phyloP scores from a whole-genome alignment of 208 protist genomes.

The Trypanosoma theileri region DNA sequence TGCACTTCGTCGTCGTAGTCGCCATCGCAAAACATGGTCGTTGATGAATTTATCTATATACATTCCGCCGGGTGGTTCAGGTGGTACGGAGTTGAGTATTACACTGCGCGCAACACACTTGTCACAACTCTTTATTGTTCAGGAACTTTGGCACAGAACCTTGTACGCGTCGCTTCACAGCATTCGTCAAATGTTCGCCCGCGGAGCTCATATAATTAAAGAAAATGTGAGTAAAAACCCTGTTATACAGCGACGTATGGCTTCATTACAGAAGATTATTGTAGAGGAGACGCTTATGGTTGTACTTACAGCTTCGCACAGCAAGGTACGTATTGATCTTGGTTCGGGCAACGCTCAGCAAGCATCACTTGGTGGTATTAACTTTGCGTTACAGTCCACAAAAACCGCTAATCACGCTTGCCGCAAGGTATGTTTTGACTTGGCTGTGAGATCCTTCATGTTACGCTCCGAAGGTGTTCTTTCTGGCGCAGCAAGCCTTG shows the following conservation, averaged over 20 bases:
- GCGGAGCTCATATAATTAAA: slow-evolving; percentile 29
- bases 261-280: background rate
- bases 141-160: slow-evolving; percentile 58
- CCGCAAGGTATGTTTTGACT: slow-evolving; percentile 32
- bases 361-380: slow-evolving; percentile 42
- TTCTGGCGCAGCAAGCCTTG: slow-evolving; percentile 60
- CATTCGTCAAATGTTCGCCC: slow-evolving; percentile 36
- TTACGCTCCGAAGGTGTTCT: slow-evolving; percentile 82
- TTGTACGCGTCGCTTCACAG: slow-evolving; percentile 36
- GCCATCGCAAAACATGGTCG: slow-evolving; percentile 14
- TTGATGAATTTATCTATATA: slow-evolving; percentile 40
- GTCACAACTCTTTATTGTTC: slow-evolving; percentile 67
- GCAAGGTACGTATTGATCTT: slow-evolving; percentile 60
- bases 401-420: slow-evolving; percentile 17
- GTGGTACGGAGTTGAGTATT: slow-evolving; percentile 60
- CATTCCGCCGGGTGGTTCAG: slow-evolving; percentile 49
- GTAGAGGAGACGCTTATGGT: slow-evolving; percentile 30
- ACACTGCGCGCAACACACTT: slow-evolving; percentile 68
- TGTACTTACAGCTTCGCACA: slow-evolving; percentile 43
- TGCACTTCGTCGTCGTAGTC: slow-evolving; percentile 38
- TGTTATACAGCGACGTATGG: slow-evolving; percentile 9
- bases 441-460: slow-evolving; percentile 23
- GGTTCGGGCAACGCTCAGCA: slow-evolving; percentile 76
- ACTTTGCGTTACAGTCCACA: slow-evolving; percentile 35
- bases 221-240: slow-evolving; percentile 20